Base-by-base conservation (phyloP, 306 rosid species). In the Echinosophora koreensis region DNA sequence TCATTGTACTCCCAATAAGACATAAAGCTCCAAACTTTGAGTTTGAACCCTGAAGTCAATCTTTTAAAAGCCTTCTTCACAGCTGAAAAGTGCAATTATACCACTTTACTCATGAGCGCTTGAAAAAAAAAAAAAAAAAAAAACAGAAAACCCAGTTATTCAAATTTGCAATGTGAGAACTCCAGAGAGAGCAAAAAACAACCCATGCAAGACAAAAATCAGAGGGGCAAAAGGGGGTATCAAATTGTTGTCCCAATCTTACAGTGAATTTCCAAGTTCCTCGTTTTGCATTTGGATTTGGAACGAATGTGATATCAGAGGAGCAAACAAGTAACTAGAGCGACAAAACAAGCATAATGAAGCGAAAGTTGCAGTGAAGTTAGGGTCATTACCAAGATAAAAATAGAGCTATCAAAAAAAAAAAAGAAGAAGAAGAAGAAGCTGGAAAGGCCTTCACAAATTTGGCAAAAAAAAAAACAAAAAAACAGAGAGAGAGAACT, bases 281-380 rank as follows among this genome's bases (percentile, higher is more conserved):
- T 13, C 3, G 32, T 30, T 30, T 30, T 30, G 32, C 32, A 7
- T 34, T 37, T 34, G 60, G 79, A 74, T 34, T 61, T 17, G 32
- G 35, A 27, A 47, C 3, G 5, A 63, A 63, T 46, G 72, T 14
- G 50, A 28, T 1, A 63, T 11, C 14, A 18, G n/a, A 37, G 14
- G 39, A 62, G 68, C 14, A 75, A 37, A 46, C 41, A 32, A 61
- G 61, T 47, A 47, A 60, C 34, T 10, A 47, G 64, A 32, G 34
- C 49, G n/a, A 61, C 16, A 30, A 46, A 74, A 74, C 8, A 47
- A 60, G 60, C 15, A 30, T 32, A 49, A 74, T 32, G 47, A 49
- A 16, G 7, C 22, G 18, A 63, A 63, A 63, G 11, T 8, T 12
- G 44, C 28, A 75, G 62, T 37, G 1, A 42, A 65, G 57, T 15